Base-by-base conservation (phyloP, 495 filamentous ascomycete genomes). In the Penicillium cinerascens region DNA sequence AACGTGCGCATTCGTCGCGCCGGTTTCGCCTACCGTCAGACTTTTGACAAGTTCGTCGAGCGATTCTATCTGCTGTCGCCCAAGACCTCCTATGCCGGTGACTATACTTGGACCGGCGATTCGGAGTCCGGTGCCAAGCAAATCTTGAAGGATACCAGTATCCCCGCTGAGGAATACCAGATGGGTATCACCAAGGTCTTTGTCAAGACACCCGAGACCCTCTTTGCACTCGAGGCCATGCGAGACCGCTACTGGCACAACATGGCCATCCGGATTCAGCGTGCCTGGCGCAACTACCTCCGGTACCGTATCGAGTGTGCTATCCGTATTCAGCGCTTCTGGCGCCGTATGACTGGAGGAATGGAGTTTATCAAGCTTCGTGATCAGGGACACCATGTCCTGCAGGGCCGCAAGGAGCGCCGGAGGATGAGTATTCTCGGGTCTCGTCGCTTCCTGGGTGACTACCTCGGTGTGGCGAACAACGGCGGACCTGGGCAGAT, bases 211-310 rank as follows among this genome's bases (percentile, higher is more conserved):
- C 95, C 95, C 2, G 95, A 99, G 72, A 97, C 95, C 0, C 73
- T 99, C 8, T 99, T 99, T 61, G 95, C 93, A 8, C 77, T 99
- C 16, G 95, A 99, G 68, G 89, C 93, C 37, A 97, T 99, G 93
- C 81, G 95, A 55, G 95, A 97, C 66, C 80, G 88, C 20, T 97
- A 97, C 70, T 97, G 92, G 92, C 91, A 96, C 68, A 99, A 97
- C 71, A 97, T 99, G 93, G 92, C 93, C 6, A 96, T 91, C 43
- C 82, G 95, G 26, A 97, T 99, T 56, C 95, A 99, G 67, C 83
- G 95, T 52, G 92, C 93, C 56, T 99, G 95, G 95, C 80, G 95
- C 52, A 95, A 95, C 54, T 97, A 96, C 57, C 77, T 97, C 33
- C 82, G 91, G 11, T 97, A 97, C 67, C 80, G 95, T 22, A 87